Percentiles rank a stretch among this genome's conserved stretches.
Conservation (phyloP, 2,329 filamentous ascomycete genomes). For the Sporothrix pseudoabietina region DNA sequence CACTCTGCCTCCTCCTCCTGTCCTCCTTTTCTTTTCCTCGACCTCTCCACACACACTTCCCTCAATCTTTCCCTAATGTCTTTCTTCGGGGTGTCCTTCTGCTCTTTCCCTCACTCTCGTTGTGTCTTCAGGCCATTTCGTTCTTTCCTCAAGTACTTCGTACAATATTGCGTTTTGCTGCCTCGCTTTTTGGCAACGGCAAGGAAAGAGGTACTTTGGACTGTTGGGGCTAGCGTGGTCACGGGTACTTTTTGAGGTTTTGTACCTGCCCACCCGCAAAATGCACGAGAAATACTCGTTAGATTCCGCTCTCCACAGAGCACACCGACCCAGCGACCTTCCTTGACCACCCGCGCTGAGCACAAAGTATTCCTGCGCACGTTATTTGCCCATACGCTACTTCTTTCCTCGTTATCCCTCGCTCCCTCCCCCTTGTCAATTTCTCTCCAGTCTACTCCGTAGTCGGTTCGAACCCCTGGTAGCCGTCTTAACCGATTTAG, state of each 20-base stretch:
- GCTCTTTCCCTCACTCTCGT: not conserved
- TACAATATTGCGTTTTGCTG: not conserved
- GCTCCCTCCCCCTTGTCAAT: conserved; percentile 22
- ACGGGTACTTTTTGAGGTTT: conserved; percentile 1
- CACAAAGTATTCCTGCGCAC: conserved; percentile 12
- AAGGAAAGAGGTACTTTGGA: not conserved
- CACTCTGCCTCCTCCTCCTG: not conserved
- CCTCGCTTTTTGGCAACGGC: not conserved
- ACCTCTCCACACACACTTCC: conserved; percentile 24
- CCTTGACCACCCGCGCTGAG: conserved; percentile 12
- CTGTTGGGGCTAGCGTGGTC: not conserved
- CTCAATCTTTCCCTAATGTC: conserved; percentile 21
- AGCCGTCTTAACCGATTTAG: conserved; percentile 40
- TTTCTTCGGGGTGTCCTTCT: not conserved
- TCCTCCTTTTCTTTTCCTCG: conserved; percentile 12
- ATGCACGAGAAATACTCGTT: not conserved
- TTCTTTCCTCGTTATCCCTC: conserved; percentile 20
- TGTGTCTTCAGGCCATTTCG: not conserved
- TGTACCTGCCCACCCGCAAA: not conserved
- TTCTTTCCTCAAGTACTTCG: not conserved
- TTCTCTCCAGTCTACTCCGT: conserved; percentile 14
- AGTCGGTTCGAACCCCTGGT: conserved; percentile 24
- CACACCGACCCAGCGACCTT: not conserved
- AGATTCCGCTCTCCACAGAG: conserved; percentile 4
- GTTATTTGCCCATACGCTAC: conserved; percentile 21